These are phyloP conservation scores for Chloranthus sessilifolius DNA, from an alignment of 164 flowering plant genomes.

Conservation along the genomic window DNA sequence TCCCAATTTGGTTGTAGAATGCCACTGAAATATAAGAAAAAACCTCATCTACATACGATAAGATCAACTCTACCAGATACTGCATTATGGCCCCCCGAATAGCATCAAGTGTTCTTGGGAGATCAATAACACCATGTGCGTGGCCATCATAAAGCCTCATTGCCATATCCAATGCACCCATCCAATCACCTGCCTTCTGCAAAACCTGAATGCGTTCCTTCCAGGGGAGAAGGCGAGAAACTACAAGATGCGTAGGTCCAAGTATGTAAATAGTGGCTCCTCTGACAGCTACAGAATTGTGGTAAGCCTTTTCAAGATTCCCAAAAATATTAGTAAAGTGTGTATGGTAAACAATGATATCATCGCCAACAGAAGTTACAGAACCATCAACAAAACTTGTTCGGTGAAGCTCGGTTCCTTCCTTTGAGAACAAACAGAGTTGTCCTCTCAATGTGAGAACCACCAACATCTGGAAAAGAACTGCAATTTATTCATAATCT, in stretches of 20 bases:
- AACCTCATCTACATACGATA: slow-evolving; percentile 89
- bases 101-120: slow-evolving; percentile 70
- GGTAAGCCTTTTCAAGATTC: slow-evolving; percentile 94
- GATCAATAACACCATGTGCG: slow-evolving; percentile 93
- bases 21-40: slow-evolving; percentile 95
- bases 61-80: slow-evolving; percentile 71
- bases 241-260: slow-evolving; percentile 65
- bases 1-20: slow-evolving; percentile 65
- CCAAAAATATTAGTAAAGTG: slow-evolving; percentile 66
- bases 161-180: slow-evolving; percentile 98
- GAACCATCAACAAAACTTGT: slow-evolving; percentile 64
- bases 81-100: slow-evolving; percentile 69
- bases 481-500: neutral
- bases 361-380: slow-evolving; percentile 62
- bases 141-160: slow-evolving; percentile 94
- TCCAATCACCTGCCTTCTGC: slow-evolving; percentile 96
- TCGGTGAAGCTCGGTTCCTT: slow-evolving; percentile 82
- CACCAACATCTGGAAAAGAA: slow-evolving; percentile 78
- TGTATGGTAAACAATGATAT: slow-evolving; percentile 69
- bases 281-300: slow-evolving; percentile 73
- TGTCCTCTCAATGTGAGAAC: slow-evolving; percentile 73
- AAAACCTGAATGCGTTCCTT: slow-evolving; percentile 90
- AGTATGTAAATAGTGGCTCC: slow-evolving; percentile 86
- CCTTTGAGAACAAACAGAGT: slow-evolving; percentile 68
- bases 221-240: slow-evolving; percentile 97